A percentile compares a stretch with the other conserved stretches of the same genome.
Evolutionary conservation across 2,329 filamentous ascomycete species (phyloP).

Genomic region (Juglanconis oblonga): DNA sequence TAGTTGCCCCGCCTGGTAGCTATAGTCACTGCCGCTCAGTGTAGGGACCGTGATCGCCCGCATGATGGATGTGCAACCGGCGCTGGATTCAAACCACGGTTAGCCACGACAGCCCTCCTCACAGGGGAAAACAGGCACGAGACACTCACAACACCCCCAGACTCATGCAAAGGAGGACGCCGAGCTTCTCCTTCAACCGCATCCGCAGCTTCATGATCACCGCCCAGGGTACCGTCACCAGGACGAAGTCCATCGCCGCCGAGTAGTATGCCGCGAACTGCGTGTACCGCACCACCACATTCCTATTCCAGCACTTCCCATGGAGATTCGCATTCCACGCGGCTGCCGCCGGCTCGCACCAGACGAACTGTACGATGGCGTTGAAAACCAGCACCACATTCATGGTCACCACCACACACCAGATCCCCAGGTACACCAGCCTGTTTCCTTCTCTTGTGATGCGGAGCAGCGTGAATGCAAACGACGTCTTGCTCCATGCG

Average conservation of each 20-base stretch:
- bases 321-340: conserved; percentile 25
- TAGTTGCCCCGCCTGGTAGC: conserved; percentile 15
- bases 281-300: conserved; percentile 29
- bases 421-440: conserved; percentile 23
- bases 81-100: conserved; percentile 23
- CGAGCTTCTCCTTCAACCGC: conserved; percentile 37
- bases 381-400: conserved; percentile 25
- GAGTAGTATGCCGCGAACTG: conserved; percentile 33
- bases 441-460: conserved; percentile 23
- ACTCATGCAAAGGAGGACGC: conserved; percentile 40
- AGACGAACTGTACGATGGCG: conserved; percentile 28
- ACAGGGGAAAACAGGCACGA: not conserved
- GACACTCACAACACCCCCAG: conserved; percentile 38
- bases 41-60: conserved; percentile 5
- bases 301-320: conserved; percentile 30
- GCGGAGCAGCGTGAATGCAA: conserved; percentile 30
- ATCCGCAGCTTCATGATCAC: conserved; percentile 39
- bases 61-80: conserved; percentile 29
- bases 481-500: conserved; percentile 32
- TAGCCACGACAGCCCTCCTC: not conserved
- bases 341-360: conserved; percentile 29
- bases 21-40: conserved; percentile 9
- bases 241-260: conserved; percentile 35
- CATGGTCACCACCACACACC: conserved; percentile 28
- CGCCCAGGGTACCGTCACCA: conserved; percentile 39